Base-by-base conservation (phyloP, 306 rosid genomes). In the Prunus mume region DNA sequence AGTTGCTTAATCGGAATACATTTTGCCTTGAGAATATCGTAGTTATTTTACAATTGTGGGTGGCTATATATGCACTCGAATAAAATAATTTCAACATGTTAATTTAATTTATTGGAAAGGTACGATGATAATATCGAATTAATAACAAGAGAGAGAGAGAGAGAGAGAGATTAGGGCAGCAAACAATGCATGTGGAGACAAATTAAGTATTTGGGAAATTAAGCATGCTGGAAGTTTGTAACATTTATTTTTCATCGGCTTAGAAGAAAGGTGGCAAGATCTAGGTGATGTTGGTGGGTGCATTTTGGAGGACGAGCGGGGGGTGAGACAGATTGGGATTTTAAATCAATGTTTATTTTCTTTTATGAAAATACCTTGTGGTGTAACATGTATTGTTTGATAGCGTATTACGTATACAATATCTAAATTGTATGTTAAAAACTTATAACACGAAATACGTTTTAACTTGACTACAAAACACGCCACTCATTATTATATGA, bases 61-160 rank as follows among this genome's bases (percentile, higher is more conserved):
- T 52, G 55, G 43, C 43, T 13, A 56, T 22, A 22, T 5, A 1
- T 28, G 38, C 65, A 34, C 41, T 15, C 3, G 4, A 58, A 22
- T 0, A 9, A 52, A 52, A 52, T 52, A 52, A 17, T 14, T 52
- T 3, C 14, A 13, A 6, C 1, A 52, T 6, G 43, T 52, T 56
- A n/a, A 8, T 55, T 22, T 41, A 57, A 71, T 68, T 82, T 68
- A 61, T 81, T 46, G 83, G 81, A 83, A 90, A 69, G 75, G 81
- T 76, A 60, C 77, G 41, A 15, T 51, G 56, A 55, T 55, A 69
- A 43, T 80, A 79, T 70, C 84, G 71, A 72, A 72, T 74, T 34
- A 74, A 22, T 30, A 49, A 14, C 17, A 19, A 12, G 17, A n/a
- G 25, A 30, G 30, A 74, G 54, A 5, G n/a, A 27, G 28, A 11